These are phyloP conservation scores for Trifolium fragiferum DNA, from an alignment of 306 rosid genomes.

Conservation along the genomic window DNA sequence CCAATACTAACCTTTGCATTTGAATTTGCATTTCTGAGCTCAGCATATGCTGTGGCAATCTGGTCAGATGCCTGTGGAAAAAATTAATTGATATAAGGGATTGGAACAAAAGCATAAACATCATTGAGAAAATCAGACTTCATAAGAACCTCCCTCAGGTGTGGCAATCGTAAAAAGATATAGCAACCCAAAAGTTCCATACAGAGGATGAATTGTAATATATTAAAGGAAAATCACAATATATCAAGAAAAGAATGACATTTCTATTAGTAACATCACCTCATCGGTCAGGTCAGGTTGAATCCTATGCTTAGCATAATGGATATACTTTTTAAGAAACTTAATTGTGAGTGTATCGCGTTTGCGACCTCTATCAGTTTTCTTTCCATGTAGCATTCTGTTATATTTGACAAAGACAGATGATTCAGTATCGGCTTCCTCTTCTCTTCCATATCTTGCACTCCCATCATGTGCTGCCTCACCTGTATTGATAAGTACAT, in stretches of 20 bases:
- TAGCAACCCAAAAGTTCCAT: conserved; percentile 10
- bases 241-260: conserved; percentile 18
- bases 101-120: conserved; percentile 13
- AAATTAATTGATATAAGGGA: conserved; percentile 22
- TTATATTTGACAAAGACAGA: conserved; percentile 88
- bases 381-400: conserved; percentile 93
- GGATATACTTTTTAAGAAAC: conserved; percentile 95
- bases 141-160: conserved; percentile 13
- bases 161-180: conserved; percentile 22
- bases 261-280: conserved; percentile 53
- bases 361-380: conserved; percentile 66
- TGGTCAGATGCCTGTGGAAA: conserved; percentile 86
- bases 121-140: conserved; percentile 27
- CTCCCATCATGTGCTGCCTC: conserved; percentile 69
- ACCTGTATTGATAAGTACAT: conserved; percentile 54
- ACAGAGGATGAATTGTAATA: background rate
- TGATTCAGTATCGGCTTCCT: conserved; percentile 74
- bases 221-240: background rate
- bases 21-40: conserved; percentile 83
- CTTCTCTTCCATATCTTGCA: conserved; percentile 84
- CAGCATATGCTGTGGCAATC: conserved; percentile 92
- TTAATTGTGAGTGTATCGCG: conserved; percentile 85
- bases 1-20: conserved; percentile 70
- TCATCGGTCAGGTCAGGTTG: conserved; percentile 96
- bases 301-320: conserved; percentile 98